Evolutionary conservation across 805 yeast genomes (phyloP), one percentile per base, ranked within the genome.

Genomic region (Myxozyma geophila): DNA sequence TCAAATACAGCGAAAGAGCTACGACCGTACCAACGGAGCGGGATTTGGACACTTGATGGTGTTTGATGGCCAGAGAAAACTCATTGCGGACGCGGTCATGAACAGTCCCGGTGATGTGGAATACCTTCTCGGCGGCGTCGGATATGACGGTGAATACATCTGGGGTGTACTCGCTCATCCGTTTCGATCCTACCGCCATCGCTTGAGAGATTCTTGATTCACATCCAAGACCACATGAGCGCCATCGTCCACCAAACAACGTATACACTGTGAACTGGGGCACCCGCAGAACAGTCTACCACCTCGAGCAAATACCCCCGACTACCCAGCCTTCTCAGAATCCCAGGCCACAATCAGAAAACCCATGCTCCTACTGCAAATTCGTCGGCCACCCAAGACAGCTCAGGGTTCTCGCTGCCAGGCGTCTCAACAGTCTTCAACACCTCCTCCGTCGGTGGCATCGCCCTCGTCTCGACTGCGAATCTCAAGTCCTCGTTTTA

Each of bases 301-400:
- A 43, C 23, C 46, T 28, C 47, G 23, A 35, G 40, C 21, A 44
- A 53, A 36, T 28, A 19, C 12, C 33, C 33, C 59, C 1, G 33
- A 21, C 12, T 59, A 44, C 41, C 64, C 62, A 19, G n/a, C 41
- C 13, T 58, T 58, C 49, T 39, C 49, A 17, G 12, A 46, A 9
- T 37, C 39, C 13, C 37, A 1, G 37, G 59, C 17, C 15, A 15
- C 46, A 6, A 21, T 36, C 23, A 23, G 49, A 21, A 21, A 59
- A 59, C 43, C 62, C 62, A 2, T 43, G 54, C 47, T 59, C n/a
- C 62, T 56, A 59, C 62, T 59, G 62, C 35, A 59, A 59, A 19
- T 59, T 43, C 35, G 37, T 59, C 33, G 62, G 62, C 48, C 60
- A 47, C 46, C 62, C 62, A 0, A 33, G 19, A 8, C 19, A 28